Conservation (phyloP, 2,329 filamentous ascomycete genomes). For the Cytospora paraplurivora region DNA sequence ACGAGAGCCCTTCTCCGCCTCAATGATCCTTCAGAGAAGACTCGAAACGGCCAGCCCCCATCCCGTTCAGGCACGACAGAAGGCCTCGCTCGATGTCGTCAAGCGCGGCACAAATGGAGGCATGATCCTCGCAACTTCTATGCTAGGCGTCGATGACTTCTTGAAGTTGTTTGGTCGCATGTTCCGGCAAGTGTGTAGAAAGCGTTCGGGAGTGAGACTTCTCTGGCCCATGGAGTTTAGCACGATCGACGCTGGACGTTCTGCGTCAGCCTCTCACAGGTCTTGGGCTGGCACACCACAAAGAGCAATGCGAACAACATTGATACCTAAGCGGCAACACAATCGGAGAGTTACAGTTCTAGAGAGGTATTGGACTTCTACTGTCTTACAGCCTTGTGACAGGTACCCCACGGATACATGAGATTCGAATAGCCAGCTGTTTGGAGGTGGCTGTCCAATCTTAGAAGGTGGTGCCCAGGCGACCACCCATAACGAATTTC, state of each 20-base stretch:
- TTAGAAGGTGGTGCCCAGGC: slow-evolving; percentile 1
- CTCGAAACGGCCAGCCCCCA: slow-evolving; percentile 17
- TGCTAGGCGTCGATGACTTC: neutral
- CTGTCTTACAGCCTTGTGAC: slow-evolving; percentile 16
- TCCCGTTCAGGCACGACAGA: slow-evolving; percentile 14
- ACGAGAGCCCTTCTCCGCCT: slow-evolving; percentile 17
- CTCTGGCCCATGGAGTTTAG: too few relatives aligned
- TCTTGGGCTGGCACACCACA: slow-evolving; percentile 7
- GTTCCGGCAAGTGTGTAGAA: too few relatives aligned
- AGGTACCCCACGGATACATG: slow-evolving; percentile 19
- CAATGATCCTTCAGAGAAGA: slow-evolving; percentile 8
- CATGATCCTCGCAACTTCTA: neutral
- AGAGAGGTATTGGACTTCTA: slow-evolving; percentile 6
- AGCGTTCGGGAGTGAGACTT: too few relatives aligned
- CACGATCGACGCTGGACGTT: neutral
- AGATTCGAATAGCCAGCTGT: slow-evolving; percentile 18
- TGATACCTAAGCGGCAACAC: neutral
- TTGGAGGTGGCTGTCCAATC: slow-evolving; percentile 24
- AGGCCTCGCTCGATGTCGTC: slow-evolving; percentile 6
- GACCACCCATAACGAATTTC: slow-evolving; percentile 17
- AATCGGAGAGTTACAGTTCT: slow-evolving; percentile 3
- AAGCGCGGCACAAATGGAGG: slow-evolving; percentile 17
- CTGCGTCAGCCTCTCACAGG: slow-evolving; percentile 11
- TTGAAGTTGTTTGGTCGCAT: neutral
- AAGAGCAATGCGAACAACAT: neutral